Evolutionary conservation across 2,329 filamentous ascomycete genomes (phyloP).

Genomic region (Byssoonygena ceratinophila): DNA sequence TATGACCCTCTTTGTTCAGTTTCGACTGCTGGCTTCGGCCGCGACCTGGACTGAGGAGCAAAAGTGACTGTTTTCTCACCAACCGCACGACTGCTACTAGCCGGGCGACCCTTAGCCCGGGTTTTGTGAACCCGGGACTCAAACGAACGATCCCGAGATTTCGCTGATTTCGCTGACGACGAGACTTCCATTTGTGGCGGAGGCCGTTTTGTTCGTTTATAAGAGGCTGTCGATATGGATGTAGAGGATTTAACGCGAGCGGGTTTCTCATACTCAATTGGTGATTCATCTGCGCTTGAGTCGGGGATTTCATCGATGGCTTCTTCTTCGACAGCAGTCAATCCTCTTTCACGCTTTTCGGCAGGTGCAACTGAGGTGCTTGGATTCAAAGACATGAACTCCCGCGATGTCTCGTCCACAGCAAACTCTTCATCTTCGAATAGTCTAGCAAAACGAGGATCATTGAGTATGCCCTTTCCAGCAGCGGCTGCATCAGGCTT

Average conservation of each 20-base stretch:
- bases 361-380: slow-evolving; percentile 49
- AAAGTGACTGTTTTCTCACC: slow-evolving; percentile 52
- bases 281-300: slow-evolving; percentile 32
- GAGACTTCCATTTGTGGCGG: slow-evolving; percentile 49
- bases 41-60: slow-evolving; percentile 41
- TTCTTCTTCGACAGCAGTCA: slow-evolving; percentile 55
- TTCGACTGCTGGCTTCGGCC: slow-evolving; percentile 18
- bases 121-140: slow-evolving; percentile 44
- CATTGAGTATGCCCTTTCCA: slow-evolving; percentile 54
- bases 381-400: slow-evolving; percentile 82
- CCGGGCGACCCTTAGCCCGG: slow-evolving; percentile 28
- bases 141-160: slow-evolving; percentile 46
- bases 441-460: slow-evolving; percentile 74
- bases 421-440: slow-evolving; percentile 91
- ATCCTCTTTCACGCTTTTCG: slow-evolving; percentile 36
- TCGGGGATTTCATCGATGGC: slow-evolving; percentile 42
- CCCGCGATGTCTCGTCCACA: slow-evolving; percentile 77
- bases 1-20: slow-evolving; percentile 18
- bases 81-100: slow-evolving; percentile 29
- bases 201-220: slow-evolving; percentile 43
- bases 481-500: slow-evolving; percentile 21
- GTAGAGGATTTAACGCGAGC: slow-evolving; percentile 26
- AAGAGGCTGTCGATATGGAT: slow-evolving; percentile 46
- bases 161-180: slow-evolving; percentile 38
- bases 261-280: slow-evolving; percentile 24